Percentiles rank a stretch among this genome's conserved stretches.
These are phyloP conservation scores for Myxozyma vanderwaltii DNA, from an alignment of 805 yeast genomes.

Conservation along the genomic window DNA sequence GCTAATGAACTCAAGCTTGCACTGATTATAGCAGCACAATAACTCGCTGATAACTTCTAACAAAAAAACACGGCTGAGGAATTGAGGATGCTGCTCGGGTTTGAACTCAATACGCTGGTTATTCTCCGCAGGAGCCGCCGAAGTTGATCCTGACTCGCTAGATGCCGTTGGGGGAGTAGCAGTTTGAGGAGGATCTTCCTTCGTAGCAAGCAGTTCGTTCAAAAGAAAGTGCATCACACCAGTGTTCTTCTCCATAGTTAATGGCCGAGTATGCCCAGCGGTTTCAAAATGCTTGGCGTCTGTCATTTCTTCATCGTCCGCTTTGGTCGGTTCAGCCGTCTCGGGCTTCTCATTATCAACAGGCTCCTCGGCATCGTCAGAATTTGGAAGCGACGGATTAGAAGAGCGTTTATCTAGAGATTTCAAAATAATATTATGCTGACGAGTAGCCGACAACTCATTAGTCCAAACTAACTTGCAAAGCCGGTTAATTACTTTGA, in stretches of 20 bases:
- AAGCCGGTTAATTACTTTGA: slow-evolving; percentile 44
- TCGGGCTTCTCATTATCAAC: slow-evolving; percentile 3
- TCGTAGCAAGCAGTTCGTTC: slow-evolving; percentile 61
- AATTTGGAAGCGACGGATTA: background rate
- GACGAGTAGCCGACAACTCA: slow-evolving; percentile 10
- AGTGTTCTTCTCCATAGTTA: slow-evolving; percentile 40
- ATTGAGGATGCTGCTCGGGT: slow-evolving; percentile 51
- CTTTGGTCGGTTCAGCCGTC: background rate
- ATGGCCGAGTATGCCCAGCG: slow-evolving; percentile 18
- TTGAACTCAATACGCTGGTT: slow-evolving; percentile 28
- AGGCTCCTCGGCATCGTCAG: background rate
- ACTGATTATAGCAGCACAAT: slow-evolving; percentile 73
- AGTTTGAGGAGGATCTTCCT: slow-evolving; percentile 36
- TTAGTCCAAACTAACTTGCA: slow-evolving; percentile 32
- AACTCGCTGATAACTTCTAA: slow-evolving; percentile 70
- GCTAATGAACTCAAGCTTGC: slow-evolving; percentile 79
- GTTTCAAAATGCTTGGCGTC: slow-evolving; percentile 42
- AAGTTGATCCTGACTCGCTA: background rate
- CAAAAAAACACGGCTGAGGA: slow-evolving; percentile 67
- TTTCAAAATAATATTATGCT: slow-evolving; percentile 24
- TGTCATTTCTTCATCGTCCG: slow-evolving; percentile 25
- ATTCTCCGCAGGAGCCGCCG: background rate
- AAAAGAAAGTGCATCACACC: slow-evolving; percentile 68
- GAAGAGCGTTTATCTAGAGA: slow-evolving; percentile 1
- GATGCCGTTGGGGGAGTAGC: background rate